Base-by-base conservation (phyloP, 345 rosid genomes). In the Gossypium longicalyx region DNA sequence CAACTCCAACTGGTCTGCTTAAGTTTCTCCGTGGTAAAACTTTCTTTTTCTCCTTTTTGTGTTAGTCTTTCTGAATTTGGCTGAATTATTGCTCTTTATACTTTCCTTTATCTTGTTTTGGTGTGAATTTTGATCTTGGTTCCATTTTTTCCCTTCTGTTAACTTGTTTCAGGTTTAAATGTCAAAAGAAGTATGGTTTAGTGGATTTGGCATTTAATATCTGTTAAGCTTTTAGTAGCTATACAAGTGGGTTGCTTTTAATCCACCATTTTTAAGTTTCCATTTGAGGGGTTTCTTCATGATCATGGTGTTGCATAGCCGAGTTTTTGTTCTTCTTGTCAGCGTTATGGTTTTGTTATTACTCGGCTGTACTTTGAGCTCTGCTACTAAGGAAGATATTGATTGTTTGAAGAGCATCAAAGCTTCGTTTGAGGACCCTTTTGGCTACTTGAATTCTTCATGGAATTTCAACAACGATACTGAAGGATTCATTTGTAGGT, bases 401-500 rank as follows among this genome's bases (percentile, higher is more conserved):
- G 25, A 77, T 29, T 91, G 98, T 80, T 81, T 93, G 84, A 71
- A 2, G 76, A 77, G 69, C 69, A 60, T 89, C 54, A 67, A 51
- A 51, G 41, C 1, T 0, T 78, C 88, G 8, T 72, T 94, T 0
- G 4, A 77, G 12, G 98, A 92, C 66, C 92, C 97, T 62, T n/a
- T 60, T 1, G 34, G 13, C 6, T 74, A 78, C 79, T 80, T 94
- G 77, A 82, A 60, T 25, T 45, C 80, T 43, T 61, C 85, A 5
- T 94, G 98, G 97, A 71, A 78, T 38, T 92, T 94, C 79, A 12
- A 79, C 15, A 94, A 94, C 80, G 0, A 7, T 0, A 83, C 93
- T 9, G 82, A 73, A 69, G 98, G 98, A n/a, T 88, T n/a, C 69
- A 90, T 92, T 41, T 94, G 97, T 83, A 86, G 78, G 53, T 94